Conservation (phyloP, 2,329 filamentous ascomycete genomes). For the Pyrenophora graminea region DNA sequence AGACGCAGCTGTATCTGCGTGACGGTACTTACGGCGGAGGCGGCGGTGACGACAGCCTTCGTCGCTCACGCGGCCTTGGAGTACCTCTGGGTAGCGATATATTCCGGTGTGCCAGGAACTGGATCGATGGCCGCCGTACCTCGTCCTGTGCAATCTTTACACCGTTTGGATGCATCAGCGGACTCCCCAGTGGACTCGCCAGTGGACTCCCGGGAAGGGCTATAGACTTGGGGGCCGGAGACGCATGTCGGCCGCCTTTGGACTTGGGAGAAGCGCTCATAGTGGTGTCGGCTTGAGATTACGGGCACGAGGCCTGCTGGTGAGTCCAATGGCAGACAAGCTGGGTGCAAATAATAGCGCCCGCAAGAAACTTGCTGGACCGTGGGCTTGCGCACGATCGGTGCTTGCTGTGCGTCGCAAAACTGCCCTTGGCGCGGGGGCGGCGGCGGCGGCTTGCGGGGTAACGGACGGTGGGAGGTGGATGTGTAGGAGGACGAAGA, state of each 20-base stretch:
- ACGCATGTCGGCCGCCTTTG: not conserved
- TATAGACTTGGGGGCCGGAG: constrained; percentile 5
- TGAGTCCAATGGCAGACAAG: constrained; percentile 26
- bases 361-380: constrained; percentile 26
- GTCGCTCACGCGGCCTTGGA: constrained; percentile 39
- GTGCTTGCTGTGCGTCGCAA: constrained; percentile 32
- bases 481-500: not conserved
- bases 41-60: constrained; percentile 48
- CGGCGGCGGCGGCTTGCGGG: constrained; percentile 15
- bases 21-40: constrained; percentile 47
- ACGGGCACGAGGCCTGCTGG: constrained; percentile 25
- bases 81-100: constrained; percentile 37
- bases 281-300: constrained; percentile 20
- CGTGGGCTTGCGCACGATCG: constrained; percentile 31
- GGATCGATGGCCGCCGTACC: constrained; percentile 44
- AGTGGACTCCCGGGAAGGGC: not conserved
- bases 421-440: constrained; percentile 37
- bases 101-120: constrained; percentile 44
- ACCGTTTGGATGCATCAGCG: constrained; percentile 29
- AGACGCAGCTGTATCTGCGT: constrained; percentile 17
- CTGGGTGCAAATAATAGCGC: constrained; percentile 18
- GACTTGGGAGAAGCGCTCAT: constrained; percentile 45
- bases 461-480: constrained; percentile 7
- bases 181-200: constrained; percentile 21
- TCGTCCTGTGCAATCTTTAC: constrained; percentile 30